Conservation (phyloP, 2,329 filamentous ascomycete species). For the Rachicladosporium sp. region DNA sequence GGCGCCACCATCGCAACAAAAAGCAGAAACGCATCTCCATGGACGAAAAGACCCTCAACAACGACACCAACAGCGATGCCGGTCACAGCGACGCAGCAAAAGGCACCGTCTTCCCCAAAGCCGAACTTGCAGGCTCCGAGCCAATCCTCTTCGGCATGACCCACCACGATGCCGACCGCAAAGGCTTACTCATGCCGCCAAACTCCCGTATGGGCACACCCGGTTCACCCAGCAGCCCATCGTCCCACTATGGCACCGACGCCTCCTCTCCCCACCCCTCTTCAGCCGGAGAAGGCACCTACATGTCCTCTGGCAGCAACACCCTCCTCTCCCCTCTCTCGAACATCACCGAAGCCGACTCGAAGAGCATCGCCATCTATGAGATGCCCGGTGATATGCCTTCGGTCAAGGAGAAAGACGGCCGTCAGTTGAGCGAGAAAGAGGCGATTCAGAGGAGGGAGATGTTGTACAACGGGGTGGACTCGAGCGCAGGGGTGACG, state of each 20-base stretch:
- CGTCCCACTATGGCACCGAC: conserved; percentile 4
- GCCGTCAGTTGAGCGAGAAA: conserved; percentile 35
- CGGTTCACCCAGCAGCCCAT: background rate
- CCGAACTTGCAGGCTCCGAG: conserved; percentile 28
- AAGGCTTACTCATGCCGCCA: conserved; percentile 11
- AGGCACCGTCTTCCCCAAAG: conserved; percentile 31
- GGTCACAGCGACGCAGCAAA: too few relatives aligned
- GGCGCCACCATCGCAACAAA: conserved; percentile 13
- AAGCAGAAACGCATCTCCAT: conserved; percentile 2
- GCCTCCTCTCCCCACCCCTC: conserved; percentile 10
- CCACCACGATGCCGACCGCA: conserved; percentile 7
- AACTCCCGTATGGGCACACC: conserved; percentile 5
- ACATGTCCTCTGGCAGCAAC: conserved; percentile 13
- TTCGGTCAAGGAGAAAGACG: conserved; percentile 37
- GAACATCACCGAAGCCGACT: conserved; percentile 15
- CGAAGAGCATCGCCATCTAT: conserved; percentile 22
- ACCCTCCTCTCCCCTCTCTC: conserved; percentile 14
- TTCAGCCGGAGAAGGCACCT: conserved; percentile 15
- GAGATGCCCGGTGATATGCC: conserved; percentile 46
- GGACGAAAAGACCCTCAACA: background rate
- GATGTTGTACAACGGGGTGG: conserved; percentile 33
- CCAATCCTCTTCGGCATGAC: conserved; percentile 8
- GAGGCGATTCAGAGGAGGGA: conserved; percentile 35
- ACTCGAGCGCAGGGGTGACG: conserved; percentile 11
- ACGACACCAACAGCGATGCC: too few relatives aligned